A percentile compares a stretch with the other conserved stretches of the same genome.
These are phyloP conservation scores for Stramenopiles sp. DNA, from an alignment of 352 stramenopile species.

Conservation along the genomic window DNA sequence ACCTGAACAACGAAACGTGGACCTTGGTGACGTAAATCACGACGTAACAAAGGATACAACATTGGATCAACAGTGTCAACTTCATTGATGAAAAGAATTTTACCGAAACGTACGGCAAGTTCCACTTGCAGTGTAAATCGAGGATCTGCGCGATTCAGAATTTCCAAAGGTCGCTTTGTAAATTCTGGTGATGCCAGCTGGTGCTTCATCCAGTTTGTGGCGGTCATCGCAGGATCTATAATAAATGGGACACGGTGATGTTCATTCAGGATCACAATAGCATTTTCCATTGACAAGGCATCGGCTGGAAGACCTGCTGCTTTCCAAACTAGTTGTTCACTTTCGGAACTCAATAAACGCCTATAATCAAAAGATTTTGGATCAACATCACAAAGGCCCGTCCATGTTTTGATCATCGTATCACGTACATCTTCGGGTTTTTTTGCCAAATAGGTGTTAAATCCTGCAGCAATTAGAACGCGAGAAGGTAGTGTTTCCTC, in stretches of 20 bases:
- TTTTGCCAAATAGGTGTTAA: slow-evolving; percentile 76
- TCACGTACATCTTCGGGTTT: slow-evolving; percentile 59
- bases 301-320: slow-evolving; percentile 65
- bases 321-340: slow-evolving; percentile 76
- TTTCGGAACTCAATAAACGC: slow-evolving; percentile 66
- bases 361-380: slow-evolving; percentile 46
- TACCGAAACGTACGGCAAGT: slow-evolving; percentile 81
- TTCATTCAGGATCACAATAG: slow-evolving; percentile 58
- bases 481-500: slow-evolving; percentile 57
- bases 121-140: slow-evolving; percentile 73
- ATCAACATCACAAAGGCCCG: slow-evolving; percentile 30
- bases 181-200: slow-evolving; percentile 62
- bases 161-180: slow-evolving; percentile 52
- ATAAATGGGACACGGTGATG: slow-evolving; percentile 68
- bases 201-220: slow-evolving; percentile 61
- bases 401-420: slow-evolving; percentile 48
- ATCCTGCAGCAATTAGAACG: slow-evolving; percentile 68
- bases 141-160: slow-evolving; percentile 54
- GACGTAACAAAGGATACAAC: slow-evolving; percentile 67
- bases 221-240: slow-evolving; percentile 69
- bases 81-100: slow-evolving; percentile 75
- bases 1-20: slow-evolving; percentile 65
- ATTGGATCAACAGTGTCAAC: slow-evolving; percentile 70
- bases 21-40: slow-evolving; percentile 66
- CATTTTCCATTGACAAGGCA: slow-evolving; percentile 79